Base-by-base conservation (phyloP, 2,329 filamentous ascomycete species). In the Epicoccum sorghinum region DNA sequence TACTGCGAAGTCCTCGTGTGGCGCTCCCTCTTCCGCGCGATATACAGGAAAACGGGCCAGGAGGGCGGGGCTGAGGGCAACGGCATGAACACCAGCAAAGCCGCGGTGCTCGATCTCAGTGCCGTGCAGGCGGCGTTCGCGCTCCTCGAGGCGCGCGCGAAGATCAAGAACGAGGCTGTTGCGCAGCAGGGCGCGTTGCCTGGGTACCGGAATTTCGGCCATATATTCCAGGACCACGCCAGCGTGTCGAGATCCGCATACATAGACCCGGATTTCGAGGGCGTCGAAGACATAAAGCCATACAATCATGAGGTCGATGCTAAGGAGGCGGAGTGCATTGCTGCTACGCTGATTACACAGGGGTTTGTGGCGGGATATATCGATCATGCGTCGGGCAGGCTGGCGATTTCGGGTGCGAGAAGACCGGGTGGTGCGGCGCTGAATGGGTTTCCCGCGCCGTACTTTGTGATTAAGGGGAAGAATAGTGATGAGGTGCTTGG, bases 331-430 rank as follows among this genome's bases (percentile, higher is more conserved):
- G 91, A 96, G 75, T 86, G 86, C 39, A 86, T 90, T 43, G 82
- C 96, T 10, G 85, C 89, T 0, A 88, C 87, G 9, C 82, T 97
- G 10, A 84, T 96, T 18, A 86, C 89, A 44, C 90, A 96, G 73
- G 90, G 89, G 0, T 79, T 96, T 23, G 80, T 97, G 70, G 86
- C 88, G 62, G 93, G 93, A 1, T 97, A 93, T 68, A 83, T 97
- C 25, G 90, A 89, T 13, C 91, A 96, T 66, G 83, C 83, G 24
- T 86, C 87, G 67, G 83, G 83, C 38, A 87, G 89, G 43, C 92
- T 97, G 67, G 92, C 91, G 10, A 90, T 97, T 38, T 86, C 89
- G 47, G 92, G 93, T 3, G 86, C 89, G 23, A 89, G 87, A 56
- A 68, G 65, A 49, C 71, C 70, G 23, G 75, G 78, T 3, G 73